A percentile compares a stretch with the other conserved stretches of the same genome.
These are phyloP conservation scores for Mrakia frigida DNA, from an alignment of 768 basidiomycete species.

Conservation along the genomic window DNA sequence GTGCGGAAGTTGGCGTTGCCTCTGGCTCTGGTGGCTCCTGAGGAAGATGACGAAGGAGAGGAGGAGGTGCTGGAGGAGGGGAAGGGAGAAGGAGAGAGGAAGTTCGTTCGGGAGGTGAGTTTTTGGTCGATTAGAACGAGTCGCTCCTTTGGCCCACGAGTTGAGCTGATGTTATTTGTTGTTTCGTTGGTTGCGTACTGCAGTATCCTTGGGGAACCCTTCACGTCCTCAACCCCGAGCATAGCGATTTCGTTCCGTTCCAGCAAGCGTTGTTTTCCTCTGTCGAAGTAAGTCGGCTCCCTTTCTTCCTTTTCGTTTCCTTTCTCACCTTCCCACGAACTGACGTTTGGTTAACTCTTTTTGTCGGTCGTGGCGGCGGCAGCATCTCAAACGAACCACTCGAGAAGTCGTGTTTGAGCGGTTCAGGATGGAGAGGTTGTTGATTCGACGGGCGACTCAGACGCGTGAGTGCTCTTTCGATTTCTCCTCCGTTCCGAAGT, in stretches of 20 bases:
- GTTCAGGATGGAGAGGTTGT: constrained; percentile 4
- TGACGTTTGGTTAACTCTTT: neutral
- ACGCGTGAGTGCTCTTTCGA: neutral
- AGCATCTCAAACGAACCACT: constrained; percentile 1
- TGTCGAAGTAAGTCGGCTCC: neutral
- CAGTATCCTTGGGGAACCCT: constrained; percentile 84
- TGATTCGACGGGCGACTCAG: neutral
- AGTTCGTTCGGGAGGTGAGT: constrained; percentile 7
- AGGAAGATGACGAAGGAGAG: constrained; percentile 47
- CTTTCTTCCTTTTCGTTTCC: neutral
- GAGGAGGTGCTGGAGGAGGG: neutral
- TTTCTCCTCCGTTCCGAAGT: too few species aligned
- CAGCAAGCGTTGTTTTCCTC: constrained; percentile 63
- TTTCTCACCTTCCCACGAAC: neutral
- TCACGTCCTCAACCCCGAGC: constrained; percentile 75
- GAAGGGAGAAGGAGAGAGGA: neutral
- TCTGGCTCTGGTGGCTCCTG: neutral
- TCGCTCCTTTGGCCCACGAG: too few species aligned
- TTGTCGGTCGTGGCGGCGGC: too few species aligned
- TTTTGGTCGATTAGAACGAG: too few species aligned
- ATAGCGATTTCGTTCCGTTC: constrained; percentile 82
- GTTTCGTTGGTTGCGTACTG: constrained; percentile 37
- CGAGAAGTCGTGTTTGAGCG: constrained; percentile 1
- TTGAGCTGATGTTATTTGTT: neutral
- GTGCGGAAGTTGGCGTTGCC: neutral